A percentile compares a stretch with the other conserved stretches of the same genome.
phyloP scores from a whole-genome alignment of 192 early-diverging fungal species.

The Dispira simplex region DNA sequence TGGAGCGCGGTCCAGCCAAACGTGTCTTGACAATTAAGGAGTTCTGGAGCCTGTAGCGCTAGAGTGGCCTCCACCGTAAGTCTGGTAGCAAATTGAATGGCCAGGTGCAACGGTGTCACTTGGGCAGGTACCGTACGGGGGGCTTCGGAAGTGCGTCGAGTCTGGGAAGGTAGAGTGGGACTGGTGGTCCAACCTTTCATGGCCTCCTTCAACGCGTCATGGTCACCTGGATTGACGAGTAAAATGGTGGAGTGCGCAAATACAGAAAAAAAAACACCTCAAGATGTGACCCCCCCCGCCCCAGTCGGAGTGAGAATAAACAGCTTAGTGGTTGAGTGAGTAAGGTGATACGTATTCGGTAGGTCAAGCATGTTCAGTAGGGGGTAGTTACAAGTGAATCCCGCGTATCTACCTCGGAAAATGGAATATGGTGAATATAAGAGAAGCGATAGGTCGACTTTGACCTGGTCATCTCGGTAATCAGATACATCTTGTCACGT shows the following conservation, averaged over 20 bases:
- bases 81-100: conserved; percentile 45
- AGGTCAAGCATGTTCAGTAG: no score
- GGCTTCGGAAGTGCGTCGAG: neutral
- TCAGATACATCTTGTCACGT: no score
- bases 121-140: conserved; percentile 1
- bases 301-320: no score
- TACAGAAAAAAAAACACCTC: no score
- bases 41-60: conserved; percentile 21
- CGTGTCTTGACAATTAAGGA: conserved; percentile 35
- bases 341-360: no score
- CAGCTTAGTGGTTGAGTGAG: no score
- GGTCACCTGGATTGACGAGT: conserved; percentile 2
- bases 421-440: conserved; percentile 2
- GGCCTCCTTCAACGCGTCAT: neutral
- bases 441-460: neutral
- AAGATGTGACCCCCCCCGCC: no score
- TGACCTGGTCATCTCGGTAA: neutral
- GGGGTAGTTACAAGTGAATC: no score
- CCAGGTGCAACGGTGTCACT: conserved; percentile 33
- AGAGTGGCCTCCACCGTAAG: conserved; percentile 35
- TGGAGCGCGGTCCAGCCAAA: conserved; percentile 62
- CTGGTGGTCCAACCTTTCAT: neutral
- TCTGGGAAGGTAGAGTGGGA: neutral
- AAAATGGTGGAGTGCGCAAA: neutral
- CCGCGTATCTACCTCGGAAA: neutral